Percentiles rank a stretch among this genome's conserved stretches.
Evolutionary conservation across 2,329 filamentous ascomycete genomes (phyloP).

Genomic region (Trichoderma aggressivum): DNA sequence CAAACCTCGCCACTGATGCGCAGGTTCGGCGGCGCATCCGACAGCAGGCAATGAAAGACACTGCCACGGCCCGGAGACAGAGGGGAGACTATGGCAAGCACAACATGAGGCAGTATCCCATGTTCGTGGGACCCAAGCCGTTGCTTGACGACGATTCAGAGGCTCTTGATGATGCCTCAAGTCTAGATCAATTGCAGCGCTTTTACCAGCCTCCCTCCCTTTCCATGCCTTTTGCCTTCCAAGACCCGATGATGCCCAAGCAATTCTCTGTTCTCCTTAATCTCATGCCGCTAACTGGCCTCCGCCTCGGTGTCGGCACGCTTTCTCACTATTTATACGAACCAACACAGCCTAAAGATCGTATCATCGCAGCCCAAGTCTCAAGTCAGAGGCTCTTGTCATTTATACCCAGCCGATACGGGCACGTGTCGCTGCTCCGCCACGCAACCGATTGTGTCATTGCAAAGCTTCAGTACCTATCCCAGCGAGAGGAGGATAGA

Average conservation of each 20-base stretch:
- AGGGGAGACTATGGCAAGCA: constrained; percentile 9
- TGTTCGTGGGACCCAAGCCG: not conserved
- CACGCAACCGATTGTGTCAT: constrained; percentile 10
- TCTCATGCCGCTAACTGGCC: constrained; percentile 9
- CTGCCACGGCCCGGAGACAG: constrained; percentile 2
- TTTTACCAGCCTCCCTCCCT: not conserved
- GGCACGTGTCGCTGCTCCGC: not conserved
- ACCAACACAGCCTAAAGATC: not conserved
- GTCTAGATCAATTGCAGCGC: not conserved
- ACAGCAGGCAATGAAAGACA: constrained; percentile 13
- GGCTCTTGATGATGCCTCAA: not conserved
- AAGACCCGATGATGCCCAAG: not conserved
- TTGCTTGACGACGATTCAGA: not conserved
- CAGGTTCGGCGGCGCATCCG: constrained; percentile 13
- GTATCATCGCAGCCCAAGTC: not conserved
- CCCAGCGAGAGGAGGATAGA: constrained; percentile 7
- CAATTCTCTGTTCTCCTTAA: not conserved
- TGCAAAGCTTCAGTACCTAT: constrained; percentile 1
- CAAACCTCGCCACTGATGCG: not conserved
- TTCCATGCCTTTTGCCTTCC: not conserved
- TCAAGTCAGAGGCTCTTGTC: constrained; percentile 3
- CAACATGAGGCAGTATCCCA: constrained; percentile 10
- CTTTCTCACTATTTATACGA: constrained; percentile 11
- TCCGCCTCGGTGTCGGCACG: constrained; percentile 2
- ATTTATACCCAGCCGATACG: constrained; percentile 5